Base-by-base conservation (phyloP, 192 early-diverging fungal genomes). In the Coemansia sp. region DNA sequence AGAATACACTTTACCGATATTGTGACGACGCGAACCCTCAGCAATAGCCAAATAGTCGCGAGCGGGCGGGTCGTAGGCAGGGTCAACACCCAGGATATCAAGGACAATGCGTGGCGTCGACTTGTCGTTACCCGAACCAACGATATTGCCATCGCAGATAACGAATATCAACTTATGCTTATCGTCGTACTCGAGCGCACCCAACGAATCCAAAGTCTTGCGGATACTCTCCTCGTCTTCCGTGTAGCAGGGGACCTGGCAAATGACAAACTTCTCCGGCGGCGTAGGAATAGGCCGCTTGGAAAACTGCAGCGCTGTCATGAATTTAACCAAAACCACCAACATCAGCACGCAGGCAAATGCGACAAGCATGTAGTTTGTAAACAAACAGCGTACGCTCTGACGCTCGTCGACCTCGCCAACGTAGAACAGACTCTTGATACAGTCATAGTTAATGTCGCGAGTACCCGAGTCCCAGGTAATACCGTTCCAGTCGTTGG, bases 1-100 rank as follows among this genome's bases (percentile, higher is more conserved):
- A 44, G 96, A 97, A 78, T 99, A 99, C 20, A 99, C 92, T 79
- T 98, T 93, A 73, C 85, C 97, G 88, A 95, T 95, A 82, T 99
- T 99, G 81, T 93, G 88, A 75, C 96, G 96, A 70, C 91, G 91
- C 63, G 89, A 88, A 11, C 96, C 96, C 73, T 97, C 96, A 44
- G 94, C 97, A 22, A 98, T 84, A 9, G 95, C 93, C 73, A 92
- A 85, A 85, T 95, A 98, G 5, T 88, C 86, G 65, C 93, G 80
- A 9, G 91, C 89, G 29, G 96, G 89, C 31, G 90, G 90, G 63
- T 93, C 91, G 49, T 90, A 67, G 40, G 85, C 86, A 42, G 93
- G 91, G 77, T 96, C 95, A 0, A 96, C 94, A 49, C 95, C 95
- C 5, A 97, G 80, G 57, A 96, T 88, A 68, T 97, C 93, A n/a